Evolutionary conservation across 352 stramenopile genomes (phyloP).

Genomic region (Globisporangium rhizosaccharum): DNA sequence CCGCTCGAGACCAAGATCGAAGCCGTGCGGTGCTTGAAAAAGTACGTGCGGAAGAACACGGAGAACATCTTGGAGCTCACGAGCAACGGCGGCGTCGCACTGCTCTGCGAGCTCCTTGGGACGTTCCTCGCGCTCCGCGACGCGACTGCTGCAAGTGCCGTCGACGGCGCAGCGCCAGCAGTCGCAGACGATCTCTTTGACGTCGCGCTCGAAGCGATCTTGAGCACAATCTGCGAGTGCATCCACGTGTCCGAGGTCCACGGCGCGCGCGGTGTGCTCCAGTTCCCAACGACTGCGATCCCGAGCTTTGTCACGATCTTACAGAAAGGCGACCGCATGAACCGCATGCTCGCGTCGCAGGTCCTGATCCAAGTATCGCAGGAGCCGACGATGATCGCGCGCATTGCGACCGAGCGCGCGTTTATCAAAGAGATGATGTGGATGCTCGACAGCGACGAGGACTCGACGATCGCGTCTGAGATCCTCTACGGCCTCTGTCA

Average conservation of each 20-base stretch:
- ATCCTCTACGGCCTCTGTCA: slow-evolving; percentile 66
- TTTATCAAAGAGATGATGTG: slow-evolving; percentile 71
- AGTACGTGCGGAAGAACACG: slow-evolving; percentile 65
- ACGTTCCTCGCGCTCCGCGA: slow-evolving; percentile 50
- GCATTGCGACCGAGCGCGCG: slow-evolving; percentile 41
- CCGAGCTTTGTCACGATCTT: slow-evolving; percentile 59
- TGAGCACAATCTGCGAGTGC: slow-evolving; percentile 73
- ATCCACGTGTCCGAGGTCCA: slow-evolving; percentile 47
- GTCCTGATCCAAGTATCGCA: slow-evolving; percentile 61
- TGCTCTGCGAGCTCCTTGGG: slow-evolving; percentile 47
- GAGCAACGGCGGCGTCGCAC: slow-evolving; percentile 38
- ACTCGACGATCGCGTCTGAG: slow-evolving; percentile 64
- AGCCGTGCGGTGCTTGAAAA: slow-evolving; percentile 62
- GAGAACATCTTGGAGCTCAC: slow-evolving; percentile 70
- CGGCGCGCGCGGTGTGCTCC: slow-evolving; percentile 31
- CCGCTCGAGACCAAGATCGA: slow-evolving; percentile 58
- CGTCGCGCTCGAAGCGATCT: slow-evolving; percentile 61
- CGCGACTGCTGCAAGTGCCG: slow-evolving; percentile 6
- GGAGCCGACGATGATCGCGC: slow-evolving; percentile 48
- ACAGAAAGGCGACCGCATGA: slow-evolving; percentile 50
- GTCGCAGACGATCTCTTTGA: slow-evolving; percentile 49
- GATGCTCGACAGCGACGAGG: slow-evolving; percentile 69
- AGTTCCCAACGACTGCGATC: slow-evolving; percentile 51
- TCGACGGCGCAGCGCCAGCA: neutral
- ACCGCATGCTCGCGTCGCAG: slow-evolving; percentile 68